phyloP scores from a whole-genome alignment of 208 protist genomes.

The Leishmania martiniquensis region DNA sequence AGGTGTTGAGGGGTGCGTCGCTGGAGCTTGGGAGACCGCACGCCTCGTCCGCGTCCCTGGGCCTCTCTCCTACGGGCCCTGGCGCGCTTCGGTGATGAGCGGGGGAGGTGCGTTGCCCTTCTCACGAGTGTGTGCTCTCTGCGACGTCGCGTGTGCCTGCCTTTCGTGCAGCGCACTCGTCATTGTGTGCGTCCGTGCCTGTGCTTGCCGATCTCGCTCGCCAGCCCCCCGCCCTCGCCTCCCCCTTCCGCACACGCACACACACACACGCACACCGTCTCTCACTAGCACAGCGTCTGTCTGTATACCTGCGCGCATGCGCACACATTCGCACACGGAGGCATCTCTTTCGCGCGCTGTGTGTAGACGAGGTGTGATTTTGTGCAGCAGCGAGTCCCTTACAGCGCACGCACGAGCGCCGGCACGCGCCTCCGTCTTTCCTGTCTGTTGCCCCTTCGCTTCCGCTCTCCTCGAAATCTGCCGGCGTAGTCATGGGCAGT shows the following conservation, averaged over 20 bases:
- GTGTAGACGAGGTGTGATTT: not conserved
- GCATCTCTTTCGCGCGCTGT: not conserved
- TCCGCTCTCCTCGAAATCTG: not conserved
- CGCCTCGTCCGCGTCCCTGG: not conserved
- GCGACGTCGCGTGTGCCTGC: not conserved
- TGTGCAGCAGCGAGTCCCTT: not conserved
- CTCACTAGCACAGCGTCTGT: not conserved
- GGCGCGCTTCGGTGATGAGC: no score
- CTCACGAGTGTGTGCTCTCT: not conserved
- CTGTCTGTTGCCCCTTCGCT: not conserved
- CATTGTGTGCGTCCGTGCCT: not conserved
- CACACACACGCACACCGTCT: not conserved
- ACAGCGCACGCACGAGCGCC: not conserved
- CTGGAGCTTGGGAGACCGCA: not conserved
- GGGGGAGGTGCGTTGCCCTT: not conserved
- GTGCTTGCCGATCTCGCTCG: not conserved
- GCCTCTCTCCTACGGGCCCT: not conserved
- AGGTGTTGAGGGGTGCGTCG: not conserved
- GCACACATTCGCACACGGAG: not conserved
- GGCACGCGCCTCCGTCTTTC: not conserved
- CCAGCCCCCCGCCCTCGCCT: not conserved
- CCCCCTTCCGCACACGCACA: not conserved
- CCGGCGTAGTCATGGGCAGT: constrained; percentile 13
- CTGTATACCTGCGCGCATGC: not conserved
- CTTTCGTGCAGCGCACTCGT: not conserved